These are phyloP conservation scores for Cladosporium sp. DNA, from an alignment of 2,329 filamentous ascomycete genomes.

Conservation along the genomic window DNA sequence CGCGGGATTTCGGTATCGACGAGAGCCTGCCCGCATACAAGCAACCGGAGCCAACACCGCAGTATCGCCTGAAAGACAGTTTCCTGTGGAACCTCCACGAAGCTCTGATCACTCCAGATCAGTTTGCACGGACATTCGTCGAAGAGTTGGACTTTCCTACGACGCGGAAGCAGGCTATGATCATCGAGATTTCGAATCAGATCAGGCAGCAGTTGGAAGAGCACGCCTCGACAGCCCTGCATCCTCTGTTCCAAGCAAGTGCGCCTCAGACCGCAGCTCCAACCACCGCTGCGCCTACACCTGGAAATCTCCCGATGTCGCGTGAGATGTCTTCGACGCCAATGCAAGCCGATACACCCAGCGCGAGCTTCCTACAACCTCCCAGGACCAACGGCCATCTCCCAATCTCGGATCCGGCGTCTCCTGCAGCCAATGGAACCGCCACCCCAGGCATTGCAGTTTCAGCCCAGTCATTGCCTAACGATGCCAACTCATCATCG, in stretches of 20 bases:
- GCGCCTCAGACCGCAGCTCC: constrained; percentile 24
- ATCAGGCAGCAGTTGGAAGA: constrained; percentile 94
- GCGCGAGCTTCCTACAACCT: constrained; percentile 26
- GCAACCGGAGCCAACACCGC: constrained; percentile 71
- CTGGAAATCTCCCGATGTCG: constrained; percentile 39
- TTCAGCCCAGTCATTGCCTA: constrained; percentile 57
- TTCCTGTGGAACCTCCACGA: constrained; percentile 98
- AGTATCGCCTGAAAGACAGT: constrained; percentile 87
- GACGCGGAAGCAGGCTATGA: constrained; percentile 57
- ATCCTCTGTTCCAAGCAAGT: constrained; percentile 78
- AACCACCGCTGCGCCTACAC: constrained; percentile 25
- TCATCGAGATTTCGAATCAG: constrained; percentile 82
- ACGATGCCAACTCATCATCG: constrained; percentile 35
- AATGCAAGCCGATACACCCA: constrained; percentile 26
- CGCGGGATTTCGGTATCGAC: constrained; percentile 58
- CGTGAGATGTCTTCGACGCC: constrained; percentile 49
- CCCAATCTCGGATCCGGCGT: constrained; percentile 39
- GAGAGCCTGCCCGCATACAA: constrained; percentile 74
- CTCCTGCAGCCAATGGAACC: constrained; percentile 45
- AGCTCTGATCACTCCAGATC: constrained; percentile 86
- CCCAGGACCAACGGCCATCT: constrained; percentile 50
- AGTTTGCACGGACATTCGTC: constrained; percentile 86
- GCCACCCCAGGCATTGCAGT: constrained; percentile 58
- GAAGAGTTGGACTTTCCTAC: constrained; percentile 90
- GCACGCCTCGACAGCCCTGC: constrained; percentile 88